phyloP scores from a whole-genome alignment of 352 stramenopile species.

The Phytopythium vexans region DNA sequence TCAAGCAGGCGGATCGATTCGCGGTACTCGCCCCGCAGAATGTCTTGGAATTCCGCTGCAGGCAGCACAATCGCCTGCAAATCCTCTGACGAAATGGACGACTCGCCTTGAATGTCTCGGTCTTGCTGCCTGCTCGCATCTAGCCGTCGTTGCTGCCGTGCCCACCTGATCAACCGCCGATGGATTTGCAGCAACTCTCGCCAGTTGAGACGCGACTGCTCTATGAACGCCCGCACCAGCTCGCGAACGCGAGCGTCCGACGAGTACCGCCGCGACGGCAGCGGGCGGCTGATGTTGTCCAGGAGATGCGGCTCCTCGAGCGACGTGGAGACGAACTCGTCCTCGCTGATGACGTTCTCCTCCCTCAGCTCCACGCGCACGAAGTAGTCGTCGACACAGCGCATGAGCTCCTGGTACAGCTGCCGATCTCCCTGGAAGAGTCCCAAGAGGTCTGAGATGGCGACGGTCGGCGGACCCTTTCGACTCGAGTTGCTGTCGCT shows the following conservation, averaged over 20 bases:
- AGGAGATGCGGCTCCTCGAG: conserved; percentile 32
- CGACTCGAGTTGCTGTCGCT: conserved; percentile 7
- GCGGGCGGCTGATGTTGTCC: conserved; percentile 32
- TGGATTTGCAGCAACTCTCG: conserved; percentile 21
- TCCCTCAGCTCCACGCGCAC: conserved; percentile 30
- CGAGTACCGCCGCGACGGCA: conserved; percentile 20
- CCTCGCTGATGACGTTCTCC: conserved; percentile 29
- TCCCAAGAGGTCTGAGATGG: conserved; percentile 40
- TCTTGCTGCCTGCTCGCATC: not conserved
- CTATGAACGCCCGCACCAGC: conserved; percentile 25
- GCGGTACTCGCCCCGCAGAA: conserved; percentile 8
- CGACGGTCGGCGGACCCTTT: conserved; percentile 13
- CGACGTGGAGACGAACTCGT: conserved; percentile 38
- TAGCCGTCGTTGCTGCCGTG: not conserved
- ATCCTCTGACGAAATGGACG: not conserved
- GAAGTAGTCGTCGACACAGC: conserved; percentile 49
- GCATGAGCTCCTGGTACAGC: conserved; percentile 41
- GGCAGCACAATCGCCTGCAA: conserved; percentile 11
- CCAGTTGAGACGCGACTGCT: conserved; percentile 19
- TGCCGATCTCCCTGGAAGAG: conserved; percentile 45
- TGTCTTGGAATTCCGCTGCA: conserved; percentile 12
- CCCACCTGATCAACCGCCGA: conserved; percentile 12
- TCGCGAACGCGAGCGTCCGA: conserved; percentile 31
- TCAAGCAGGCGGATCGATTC: conserved; percentile 1
- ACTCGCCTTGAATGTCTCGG: not conserved